Evolutionary conservation across 768 basidiomycete species (phyloP), one percentile per base, ranked within the genome.

Genomic region (Clavulina sp.): DNA sequence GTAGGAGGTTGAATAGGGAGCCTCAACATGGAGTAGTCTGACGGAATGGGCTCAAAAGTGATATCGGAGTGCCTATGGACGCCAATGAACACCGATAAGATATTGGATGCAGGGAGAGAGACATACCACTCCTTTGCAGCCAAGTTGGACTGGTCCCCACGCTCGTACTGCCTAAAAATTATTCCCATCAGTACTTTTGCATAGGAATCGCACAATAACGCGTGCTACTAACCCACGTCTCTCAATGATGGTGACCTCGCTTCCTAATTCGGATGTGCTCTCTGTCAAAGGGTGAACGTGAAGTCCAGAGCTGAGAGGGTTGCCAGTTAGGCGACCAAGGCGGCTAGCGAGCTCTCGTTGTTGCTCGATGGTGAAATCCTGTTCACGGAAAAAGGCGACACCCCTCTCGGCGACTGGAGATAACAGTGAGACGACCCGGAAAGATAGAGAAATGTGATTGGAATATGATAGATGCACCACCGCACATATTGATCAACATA

Each of bases 341-440:
- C 66, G 62, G n/a, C 64, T 62, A 4, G 64, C 73, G 18, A 80
- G 72, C 48, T 65, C 58, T 53, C 70, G 72, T 63, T 78, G 75
- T 57, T 77, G 68, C 26, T 68, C 66, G 38, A 73, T 60, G 3
- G 61, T 66, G 49, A 80, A 60, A 55, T 72, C 68, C 60, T 78
- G 76, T 19, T 70, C 65, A 7, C 70, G 69, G 69, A 81, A 76
- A 64, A 81, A 81, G 4, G 79, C 76, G 43, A 80, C 78, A 2
- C 77, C 77, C 30, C 78, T 73, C 48, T 67, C 52, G 3, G 73
- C 28, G 69, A 61, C 58, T 0, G 77, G 75, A 4, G n/a, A n/a
- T n/a, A n/a, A n/a, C n/a, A n/a, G n/a, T n/a, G n/a, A n/a, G n/a
- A n/a, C n/a, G n/a, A n/a, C n/a, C n/a, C n/a, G n/a, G n/a, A n/a